phyloP scores from a whole-genome alignment of 2,329 filamentous ascomycete genomes.

The Lecanoromycetidae sp. region DNA sequence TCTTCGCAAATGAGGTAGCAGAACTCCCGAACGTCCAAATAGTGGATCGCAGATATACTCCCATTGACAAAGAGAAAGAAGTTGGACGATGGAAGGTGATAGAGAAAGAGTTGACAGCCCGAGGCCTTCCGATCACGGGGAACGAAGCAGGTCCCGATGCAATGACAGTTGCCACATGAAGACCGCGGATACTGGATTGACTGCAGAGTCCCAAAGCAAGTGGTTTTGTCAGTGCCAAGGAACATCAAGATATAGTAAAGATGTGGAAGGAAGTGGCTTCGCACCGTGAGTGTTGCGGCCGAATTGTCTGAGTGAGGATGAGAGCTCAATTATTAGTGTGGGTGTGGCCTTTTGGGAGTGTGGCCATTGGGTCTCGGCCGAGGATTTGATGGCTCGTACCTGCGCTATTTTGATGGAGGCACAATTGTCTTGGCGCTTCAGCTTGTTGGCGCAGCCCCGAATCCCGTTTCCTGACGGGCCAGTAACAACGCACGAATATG shows the following conservation, averaged over 20 bases:
- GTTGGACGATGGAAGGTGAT: conserved; percentile 72
- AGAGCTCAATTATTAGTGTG: too few species aligned
- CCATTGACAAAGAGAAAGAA: conserved; percentile 58
- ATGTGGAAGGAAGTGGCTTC: too few species aligned
- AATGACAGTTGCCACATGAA: too few species aligned
- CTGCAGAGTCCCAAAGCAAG: too few species aligned
- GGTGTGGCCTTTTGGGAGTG: too few species aligned
- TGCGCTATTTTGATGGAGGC: background rate
- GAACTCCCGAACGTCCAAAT: conserved; percentile 60
- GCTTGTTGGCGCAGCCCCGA: background rate
- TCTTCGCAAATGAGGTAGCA: conserved; percentile 35
- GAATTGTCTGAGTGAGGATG: too few species aligned
- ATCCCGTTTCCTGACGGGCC: background rate
- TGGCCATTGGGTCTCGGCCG: background rate
- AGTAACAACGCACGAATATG: background rate
- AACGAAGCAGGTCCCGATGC: background rate
- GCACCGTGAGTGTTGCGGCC: too few species aligned
- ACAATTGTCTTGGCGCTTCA: background rate
- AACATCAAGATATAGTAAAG: too few species aligned
- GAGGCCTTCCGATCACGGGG: conserved; percentile 43
- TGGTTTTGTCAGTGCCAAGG: too few species aligned
- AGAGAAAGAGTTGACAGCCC: conserved; percentile 52
- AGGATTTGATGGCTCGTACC: background rate
- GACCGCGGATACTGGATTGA: too few species aligned
- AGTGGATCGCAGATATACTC: conserved; percentile 50